A percentile compares a stretch with the other conserved stretches of the same genome.
Conservation (phyloP, 108 stramenopile species). For the Aurantiochytrium sp. region DNA sequence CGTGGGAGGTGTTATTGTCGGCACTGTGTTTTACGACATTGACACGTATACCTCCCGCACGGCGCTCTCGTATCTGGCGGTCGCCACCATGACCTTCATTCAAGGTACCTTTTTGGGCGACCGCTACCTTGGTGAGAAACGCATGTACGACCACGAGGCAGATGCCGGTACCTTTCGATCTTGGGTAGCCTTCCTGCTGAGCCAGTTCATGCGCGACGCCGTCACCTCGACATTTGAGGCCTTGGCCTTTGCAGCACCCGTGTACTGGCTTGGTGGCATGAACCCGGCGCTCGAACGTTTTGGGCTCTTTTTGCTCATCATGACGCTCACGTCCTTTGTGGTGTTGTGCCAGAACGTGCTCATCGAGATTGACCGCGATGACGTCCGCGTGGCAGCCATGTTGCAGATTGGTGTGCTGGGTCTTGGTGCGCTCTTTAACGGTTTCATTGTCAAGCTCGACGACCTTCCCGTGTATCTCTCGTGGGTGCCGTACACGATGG, state of each 20-base stretch:
- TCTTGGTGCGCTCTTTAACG: background rate
- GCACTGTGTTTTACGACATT: background rate
- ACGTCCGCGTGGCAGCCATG: background rate
- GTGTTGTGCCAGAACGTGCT: background rate
- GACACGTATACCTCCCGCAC: background rate
- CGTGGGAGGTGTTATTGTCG: background rate
- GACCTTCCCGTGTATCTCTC: background rate
- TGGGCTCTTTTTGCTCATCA: background rate
- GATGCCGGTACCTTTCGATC: background rate
- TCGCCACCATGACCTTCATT: constrained; percentile 1
- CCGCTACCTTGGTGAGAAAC: background rate
- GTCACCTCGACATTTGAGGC: constrained; percentile 1
- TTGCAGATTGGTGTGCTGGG: background rate
- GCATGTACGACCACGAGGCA: background rate
- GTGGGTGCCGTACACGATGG: background rate
- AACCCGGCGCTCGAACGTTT: background rate
- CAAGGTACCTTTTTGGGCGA: background rate
- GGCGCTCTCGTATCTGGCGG: background rate
- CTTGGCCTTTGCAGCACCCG: background rate
- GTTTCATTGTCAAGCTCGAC: background rate
- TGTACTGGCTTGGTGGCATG: background rate
- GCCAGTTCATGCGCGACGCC: background rate
- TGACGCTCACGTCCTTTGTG: background rate
- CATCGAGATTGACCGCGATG: constrained; percentile 1
- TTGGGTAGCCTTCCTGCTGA: background rate